phyloP scores from a whole-genome alignment of 805 yeast species.

The Saturnispora gosingensis region DNA sequence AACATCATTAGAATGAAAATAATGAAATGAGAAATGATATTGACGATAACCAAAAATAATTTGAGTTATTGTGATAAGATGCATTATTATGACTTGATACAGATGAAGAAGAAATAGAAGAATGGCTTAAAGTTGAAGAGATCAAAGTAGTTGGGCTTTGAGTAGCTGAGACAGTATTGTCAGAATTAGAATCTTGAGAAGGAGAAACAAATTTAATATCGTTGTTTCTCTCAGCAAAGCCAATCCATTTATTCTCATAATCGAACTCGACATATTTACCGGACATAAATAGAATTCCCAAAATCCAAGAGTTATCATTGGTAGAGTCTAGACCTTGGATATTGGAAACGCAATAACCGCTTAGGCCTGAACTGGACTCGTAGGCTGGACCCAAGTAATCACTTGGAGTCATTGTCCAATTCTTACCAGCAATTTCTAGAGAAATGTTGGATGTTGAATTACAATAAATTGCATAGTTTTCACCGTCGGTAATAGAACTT shows the following conservation, averaged over 20 bases:
- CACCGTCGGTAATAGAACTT: conserved; percentile 46
- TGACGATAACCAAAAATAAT: background rate
- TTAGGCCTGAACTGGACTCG: conserved; percentile 25
- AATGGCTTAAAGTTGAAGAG: background rate
- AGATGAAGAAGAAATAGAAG: background rate
- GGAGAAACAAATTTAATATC: conserved; percentile 20
- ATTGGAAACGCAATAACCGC: conserved; percentile 54
- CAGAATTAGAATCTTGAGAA: background rate
- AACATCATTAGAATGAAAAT: background rate
- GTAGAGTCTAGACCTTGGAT: conserved; percentile 45
- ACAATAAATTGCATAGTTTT: conserved; percentile 54
- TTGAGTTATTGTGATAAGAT: conserved; percentile 1
- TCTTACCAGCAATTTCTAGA: conserved; percentile 35
- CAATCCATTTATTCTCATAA: conserved; percentile 38
- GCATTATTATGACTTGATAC: background rate
- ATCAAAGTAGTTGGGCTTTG: conserved; percentile 1
- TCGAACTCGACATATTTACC: conserved; percentile 51
- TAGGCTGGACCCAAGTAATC: conserved; percentile 44
- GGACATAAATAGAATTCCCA: conserved; percentile 55
- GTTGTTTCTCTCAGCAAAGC: conserved; percentile 40
- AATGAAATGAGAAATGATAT: background rate
- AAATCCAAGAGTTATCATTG: conserved; percentile 41
- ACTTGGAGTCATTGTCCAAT: conserved; percentile 35
- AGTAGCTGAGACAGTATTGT: background rate
- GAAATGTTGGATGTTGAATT: conserved; percentile 34